Base-by-base conservation (phyloP, 2,329 filamentous ascomycete species). In the Diaporthe batatas region DNA sequence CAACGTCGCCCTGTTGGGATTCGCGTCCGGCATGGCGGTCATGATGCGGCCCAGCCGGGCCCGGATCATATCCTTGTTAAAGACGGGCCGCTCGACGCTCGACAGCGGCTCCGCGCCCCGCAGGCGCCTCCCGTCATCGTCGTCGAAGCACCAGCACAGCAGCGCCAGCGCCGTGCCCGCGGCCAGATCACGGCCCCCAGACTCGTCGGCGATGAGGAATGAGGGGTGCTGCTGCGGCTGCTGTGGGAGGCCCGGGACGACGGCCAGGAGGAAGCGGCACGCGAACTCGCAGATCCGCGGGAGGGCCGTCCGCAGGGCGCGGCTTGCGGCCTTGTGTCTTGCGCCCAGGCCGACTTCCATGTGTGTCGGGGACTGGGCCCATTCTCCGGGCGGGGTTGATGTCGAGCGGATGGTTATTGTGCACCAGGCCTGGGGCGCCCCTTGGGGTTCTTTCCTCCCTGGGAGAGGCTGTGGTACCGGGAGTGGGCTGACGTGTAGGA, bases 1-100 rank as follows among this genome's bases (percentile, higher is more conserved):
- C 49, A 98, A 84, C 0, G 95, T 98, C 29, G 93, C 88, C 47
- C 96, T 87, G 75, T 92, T 95, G 0, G 96, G 95, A 79, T 97
- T 97, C 2, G 92, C 93, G 76, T 93, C 91, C 0, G 95, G 92
- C 79, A 92, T 92, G 0, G 90, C 90, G 6, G 91, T 92, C 81
- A 96, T 94, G 77, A 98, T 93, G 86, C 91, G 93, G n/a, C 93
- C 92, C 42, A 98, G 86, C 68, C 92, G 89, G 77, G 91, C 89
- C 77, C 93, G 92, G 79, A 98, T 95, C 65, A 92, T 86, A 11
- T 87, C 86, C 82, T 99, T 98, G 80, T 91, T 91, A 62, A 96
- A 84, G 10, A 76, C 77, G 77, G 72, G 12, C 70, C 71, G 32
- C 51, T n/a, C n/a, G 51, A 12, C 12, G 29, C 47, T 12, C 42